Conservation (phyloP, 306 rosid genomes). For the Betula pendula region DNA sequence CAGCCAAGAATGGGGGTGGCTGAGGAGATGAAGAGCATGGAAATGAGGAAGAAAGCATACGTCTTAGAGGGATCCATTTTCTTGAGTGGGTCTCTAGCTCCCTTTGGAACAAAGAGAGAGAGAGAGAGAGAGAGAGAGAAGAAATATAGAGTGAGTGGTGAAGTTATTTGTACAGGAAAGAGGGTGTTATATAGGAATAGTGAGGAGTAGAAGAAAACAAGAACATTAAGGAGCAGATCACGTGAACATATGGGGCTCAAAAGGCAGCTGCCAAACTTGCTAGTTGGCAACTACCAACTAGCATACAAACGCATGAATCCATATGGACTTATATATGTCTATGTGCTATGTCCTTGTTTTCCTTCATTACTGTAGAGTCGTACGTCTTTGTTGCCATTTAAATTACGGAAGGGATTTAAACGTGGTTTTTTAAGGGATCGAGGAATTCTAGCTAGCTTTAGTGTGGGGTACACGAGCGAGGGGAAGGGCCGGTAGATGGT, state of each 20-base stretch:
- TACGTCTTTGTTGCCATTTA: neutral
- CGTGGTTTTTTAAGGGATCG: neutral
- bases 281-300: conserved; percentile 60
- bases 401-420: neutral
- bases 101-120: conserved; percentile 16
- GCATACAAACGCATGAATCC: conserved; percentile 13
- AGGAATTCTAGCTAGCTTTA: neutral
- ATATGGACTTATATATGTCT: neutral
- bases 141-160: neutral
- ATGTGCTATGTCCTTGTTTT: neutral
- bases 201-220: conserved; percentile 49
- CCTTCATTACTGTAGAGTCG: neutral
- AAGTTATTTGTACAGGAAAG: conserved; percentile 10
- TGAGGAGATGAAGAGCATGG: conserved; percentile 74
- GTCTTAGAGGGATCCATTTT: conserved; percentile 65
- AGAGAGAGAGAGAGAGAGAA: neutral
- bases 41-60: conserved; percentile 63
- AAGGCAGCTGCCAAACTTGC: conserved; percentile 58
- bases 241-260: conserved; percentile 79
- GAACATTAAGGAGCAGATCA: conserved; percentile 46
- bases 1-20: conserved; percentile 73
- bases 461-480: no score
- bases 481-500: no score
- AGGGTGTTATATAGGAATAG: conserved; percentile 21
- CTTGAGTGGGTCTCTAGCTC: conserved; percentile 12